Percentiles rank a stretch among this genome's conserved stretches.
Evolutionary conservation across 164 flowering plant genomes (phyloP).

Genomic region (Vitis riparia): DNA sequence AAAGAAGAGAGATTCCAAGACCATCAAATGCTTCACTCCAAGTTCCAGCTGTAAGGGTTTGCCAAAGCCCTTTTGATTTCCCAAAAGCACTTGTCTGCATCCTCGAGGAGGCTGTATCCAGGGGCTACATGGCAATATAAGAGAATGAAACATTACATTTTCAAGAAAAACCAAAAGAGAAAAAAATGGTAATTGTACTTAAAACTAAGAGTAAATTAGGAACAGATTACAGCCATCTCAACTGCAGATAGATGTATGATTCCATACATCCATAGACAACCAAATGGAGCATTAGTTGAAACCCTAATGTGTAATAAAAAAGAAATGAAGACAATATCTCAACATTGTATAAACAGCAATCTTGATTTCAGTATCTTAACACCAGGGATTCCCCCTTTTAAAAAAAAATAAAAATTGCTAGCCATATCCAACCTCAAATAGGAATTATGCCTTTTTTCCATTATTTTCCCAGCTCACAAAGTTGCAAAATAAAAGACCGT

Average conservation of each 20-base stretch:
- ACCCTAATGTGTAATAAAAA: neutral
- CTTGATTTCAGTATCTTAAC: too few relatives aligned
- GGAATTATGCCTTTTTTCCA: too few relatives aligned
- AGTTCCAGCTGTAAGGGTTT: constrained; percentile 39
- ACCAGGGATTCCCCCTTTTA: too few relatives aligned
- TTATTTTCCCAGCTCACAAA: too few relatives aligned
- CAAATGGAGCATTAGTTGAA: neutral
- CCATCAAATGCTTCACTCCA: constrained; percentile 52
- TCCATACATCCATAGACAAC: neutral
- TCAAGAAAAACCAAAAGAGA: neutral
- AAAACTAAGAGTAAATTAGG: too few relatives aligned
- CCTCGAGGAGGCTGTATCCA: constrained; percentile 52
- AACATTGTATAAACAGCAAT: too few relatives aligned
- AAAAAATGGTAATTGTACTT: neutral
- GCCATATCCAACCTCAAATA: too few relatives aligned
- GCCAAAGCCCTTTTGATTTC: constrained; percentile 49
- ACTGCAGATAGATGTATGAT: neutral
- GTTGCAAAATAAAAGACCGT: neutral
- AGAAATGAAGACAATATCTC: neutral
- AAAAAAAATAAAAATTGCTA: neutral
- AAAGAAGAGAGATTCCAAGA: constrained; percentile 45
- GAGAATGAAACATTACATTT: neutral
- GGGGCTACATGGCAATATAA: constrained; percentile 33
- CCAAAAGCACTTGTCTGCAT: constrained; percentile 60
- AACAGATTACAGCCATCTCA: neutral